phyloP scores from a whole-genome alignment of 257 asterid genomes.

The Solanum chiquidenum region DNA sequence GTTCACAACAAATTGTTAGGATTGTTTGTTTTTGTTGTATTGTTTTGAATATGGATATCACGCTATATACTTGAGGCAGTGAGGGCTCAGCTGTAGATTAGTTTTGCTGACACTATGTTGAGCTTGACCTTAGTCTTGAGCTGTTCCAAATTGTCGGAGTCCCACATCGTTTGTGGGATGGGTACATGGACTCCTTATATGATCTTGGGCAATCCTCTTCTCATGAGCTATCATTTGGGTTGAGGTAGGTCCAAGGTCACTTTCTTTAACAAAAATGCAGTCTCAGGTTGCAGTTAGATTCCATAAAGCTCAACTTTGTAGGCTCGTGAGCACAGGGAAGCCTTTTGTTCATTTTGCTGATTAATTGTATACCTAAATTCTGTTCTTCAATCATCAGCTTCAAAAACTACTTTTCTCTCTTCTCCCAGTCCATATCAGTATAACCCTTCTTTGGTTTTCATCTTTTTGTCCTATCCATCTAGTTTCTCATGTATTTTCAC shows the following conservation, averaged over 20 bases:
- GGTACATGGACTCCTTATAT: not conserved
- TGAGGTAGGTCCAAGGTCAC: not conserved
- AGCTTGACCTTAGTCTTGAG: not conserved
- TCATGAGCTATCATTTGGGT: not conserved
- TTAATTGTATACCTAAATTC: not conserved
- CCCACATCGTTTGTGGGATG: not conserved
- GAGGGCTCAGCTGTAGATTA: not conserved
- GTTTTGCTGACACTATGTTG: conserved; percentile 10
- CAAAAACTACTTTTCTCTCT: not conserved
- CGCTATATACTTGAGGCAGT: not conserved
- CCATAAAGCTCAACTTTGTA: not conserved
- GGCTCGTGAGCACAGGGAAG: not conserved
- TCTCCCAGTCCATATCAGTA: not conserved
- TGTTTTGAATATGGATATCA: not conserved
- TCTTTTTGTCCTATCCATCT: not conserved
- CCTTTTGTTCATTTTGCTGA: not conserved
- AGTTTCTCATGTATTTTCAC: not conserved
- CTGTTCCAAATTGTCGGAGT: not conserved
- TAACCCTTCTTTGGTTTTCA: not conserved
- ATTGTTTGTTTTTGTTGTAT: not conserved
- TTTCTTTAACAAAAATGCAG: not conserved
- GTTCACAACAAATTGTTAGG: not conserved
- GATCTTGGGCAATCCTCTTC: not conserved
- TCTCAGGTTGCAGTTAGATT: not conserved
- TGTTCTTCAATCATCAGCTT: not conserved